Percentiles rank a stretch among this genome's conserved stretches.
Evolutionary conservation across 2,329 filamentous ascomycete species (phyloP).

Genomic region (Magnaporthiopsis incrustans): DNA sequence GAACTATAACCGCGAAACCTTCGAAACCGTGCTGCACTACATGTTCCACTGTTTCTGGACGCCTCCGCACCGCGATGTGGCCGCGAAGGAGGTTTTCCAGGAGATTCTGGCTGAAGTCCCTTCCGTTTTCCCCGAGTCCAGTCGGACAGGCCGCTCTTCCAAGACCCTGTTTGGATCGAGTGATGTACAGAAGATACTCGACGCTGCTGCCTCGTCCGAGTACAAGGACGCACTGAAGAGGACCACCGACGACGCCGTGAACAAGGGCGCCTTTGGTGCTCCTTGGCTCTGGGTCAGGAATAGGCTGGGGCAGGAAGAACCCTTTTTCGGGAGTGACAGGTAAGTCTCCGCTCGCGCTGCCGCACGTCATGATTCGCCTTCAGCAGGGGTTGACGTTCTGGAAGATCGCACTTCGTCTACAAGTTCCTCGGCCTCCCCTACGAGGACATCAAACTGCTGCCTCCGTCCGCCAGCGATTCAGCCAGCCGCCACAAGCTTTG

Average conservation of each 20-base stretch:
- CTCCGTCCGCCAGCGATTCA: neutral
- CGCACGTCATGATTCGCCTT: neutral
- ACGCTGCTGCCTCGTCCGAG: slow-evolving; percentile 38
- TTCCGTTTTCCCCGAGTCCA: slow-evolving; percentile 11
- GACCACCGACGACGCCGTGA: slow-evolving; percentile 53
- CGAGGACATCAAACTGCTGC: slow-evolving; percentile 39
- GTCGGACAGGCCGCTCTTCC: neutral
- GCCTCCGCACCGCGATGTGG: slow-evolving; percentile 48
- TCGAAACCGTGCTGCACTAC: slow-evolving; percentile 43
- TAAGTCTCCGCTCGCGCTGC: slow-evolving; percentile 19
- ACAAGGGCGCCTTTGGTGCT: slow-evolving; percentile 63
- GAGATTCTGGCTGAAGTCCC: slow-evolving; percentile 26
- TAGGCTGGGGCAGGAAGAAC: slow-evolving; percentile 47
- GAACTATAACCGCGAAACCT: slow-evolving; percentile 39
- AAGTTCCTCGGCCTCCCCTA: slow-evolving; percentile 54
- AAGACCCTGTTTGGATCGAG: slow-evolving; percentile 35
- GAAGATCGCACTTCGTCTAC: slow-evolving; percentile 61
- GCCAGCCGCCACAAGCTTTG: neutral
- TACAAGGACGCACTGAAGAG: slow-evolving; percentile 34
- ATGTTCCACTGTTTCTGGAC: slow-evolving; percentile 58
- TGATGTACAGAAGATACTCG: slow-evolving; percentile 49
- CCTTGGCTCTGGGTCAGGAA: slow-evolving; percentile 68
- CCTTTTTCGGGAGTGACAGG: slow-evolving; percentile 73
- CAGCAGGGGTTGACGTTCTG: neutral
- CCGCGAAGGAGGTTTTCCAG: slow-evolving; percentile 45